Evolutionary conservation across 768 basidiomycete genomes (phyloP), one percentile per base, ranked within the genome.

Genomic region (Amylocystis lapponica): DNA sequence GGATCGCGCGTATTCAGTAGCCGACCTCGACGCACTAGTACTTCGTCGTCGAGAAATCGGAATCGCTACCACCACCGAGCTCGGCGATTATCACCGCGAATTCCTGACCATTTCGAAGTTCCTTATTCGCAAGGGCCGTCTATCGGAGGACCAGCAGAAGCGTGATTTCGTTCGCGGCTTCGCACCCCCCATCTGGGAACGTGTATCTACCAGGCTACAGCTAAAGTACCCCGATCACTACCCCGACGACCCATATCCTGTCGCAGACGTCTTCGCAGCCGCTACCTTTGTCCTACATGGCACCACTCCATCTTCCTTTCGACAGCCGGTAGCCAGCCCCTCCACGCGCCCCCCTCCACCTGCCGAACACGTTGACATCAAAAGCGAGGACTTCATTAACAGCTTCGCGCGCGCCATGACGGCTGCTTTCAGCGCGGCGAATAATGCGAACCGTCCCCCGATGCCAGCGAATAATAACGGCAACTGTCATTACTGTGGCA

Each of bases 231-330:
- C 51, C 6, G 54, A 59, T 27, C 50, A 57, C 37, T 49, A 50
- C 31, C 58, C 55, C 3, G 58, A 61, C 19, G 55, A 60, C 26
- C 56, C 58, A 3, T 60, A 58, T 32, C 25, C n/a, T 3, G 20
- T 60, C n/a, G 29, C 19, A 0, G 49, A 58, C 6, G 39, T 58
- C 9, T 43, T 52, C 22, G 49, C 47, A 11, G 55, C 53, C 2
- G 55, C 56, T 0, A 39, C 42, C 5, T 57, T 58, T 33, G 49
- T 52, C 8, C 30, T 57, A 31, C 43, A 46, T 23, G 31, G 48
- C 9, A 23, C 27, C 12, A n/a, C n/a, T n/a, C n/a, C n/a, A n/a
- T n/a, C n/a, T 14, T 5, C n/a, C 26, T 13, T 23, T 14, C 27
- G 19, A n/a, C n/a, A n/a, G 19, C 20, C 4, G 23, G 21, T 16